Evolutionary conservation across 768 basidiomycete species (phyloP).

Genomic region (Cytidiella melzeri): DNA sequence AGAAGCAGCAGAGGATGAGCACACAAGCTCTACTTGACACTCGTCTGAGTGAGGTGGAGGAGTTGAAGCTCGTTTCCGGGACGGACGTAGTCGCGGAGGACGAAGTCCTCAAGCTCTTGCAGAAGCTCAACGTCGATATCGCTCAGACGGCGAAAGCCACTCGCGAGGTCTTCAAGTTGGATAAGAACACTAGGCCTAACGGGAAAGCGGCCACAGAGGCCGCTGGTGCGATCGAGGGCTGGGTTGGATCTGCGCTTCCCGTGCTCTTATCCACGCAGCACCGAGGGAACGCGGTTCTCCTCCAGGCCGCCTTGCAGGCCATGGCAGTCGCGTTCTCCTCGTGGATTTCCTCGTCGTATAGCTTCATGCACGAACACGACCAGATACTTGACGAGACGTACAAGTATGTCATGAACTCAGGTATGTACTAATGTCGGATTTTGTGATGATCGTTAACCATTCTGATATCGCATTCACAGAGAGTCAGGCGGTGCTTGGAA

Average conservation of each 20-base stretch:
- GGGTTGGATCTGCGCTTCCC: constrained; percentile 12
- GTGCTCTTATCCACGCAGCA: constrained; percentile 9
- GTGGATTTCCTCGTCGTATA: constrained; percentile 14
- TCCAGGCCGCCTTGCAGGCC: constrained; percentile 13
- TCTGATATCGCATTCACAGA: neutral
- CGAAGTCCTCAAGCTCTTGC: constrained; percentile 8
- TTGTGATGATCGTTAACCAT: neutral
- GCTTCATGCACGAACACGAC: constrained; percentile 16
- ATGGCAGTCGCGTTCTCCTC: constrained; percentile 13
- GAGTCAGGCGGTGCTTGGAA: constrained; percentile 9
- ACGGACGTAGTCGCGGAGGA: constrained; percentile 6
- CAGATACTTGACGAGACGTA: constrained; percentile 14
- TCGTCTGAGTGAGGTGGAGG: constrained; percentile 3
- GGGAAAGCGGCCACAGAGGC: constrained; percentile 7
- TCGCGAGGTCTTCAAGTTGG: constrained; percentile 10
- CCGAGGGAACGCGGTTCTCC: constrained; percentile 8
- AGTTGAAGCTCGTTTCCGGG: constrained; percentile 6
- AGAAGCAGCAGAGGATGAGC: constrained; percentile 3
- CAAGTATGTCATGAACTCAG: constrained; percentile 14
- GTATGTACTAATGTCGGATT: neutral
- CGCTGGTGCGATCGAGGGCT: constrained; percentile 10
- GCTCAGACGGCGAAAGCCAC: constrained; percentile 9
- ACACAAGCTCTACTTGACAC: constrained; percentile 5
- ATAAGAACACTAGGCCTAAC: constrained; percentile 1
- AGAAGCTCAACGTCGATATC: constrained; percentile 13